Conservation (phyloP, 345 rosid species). For the Eucalyptus erythrocorys region DNA sequence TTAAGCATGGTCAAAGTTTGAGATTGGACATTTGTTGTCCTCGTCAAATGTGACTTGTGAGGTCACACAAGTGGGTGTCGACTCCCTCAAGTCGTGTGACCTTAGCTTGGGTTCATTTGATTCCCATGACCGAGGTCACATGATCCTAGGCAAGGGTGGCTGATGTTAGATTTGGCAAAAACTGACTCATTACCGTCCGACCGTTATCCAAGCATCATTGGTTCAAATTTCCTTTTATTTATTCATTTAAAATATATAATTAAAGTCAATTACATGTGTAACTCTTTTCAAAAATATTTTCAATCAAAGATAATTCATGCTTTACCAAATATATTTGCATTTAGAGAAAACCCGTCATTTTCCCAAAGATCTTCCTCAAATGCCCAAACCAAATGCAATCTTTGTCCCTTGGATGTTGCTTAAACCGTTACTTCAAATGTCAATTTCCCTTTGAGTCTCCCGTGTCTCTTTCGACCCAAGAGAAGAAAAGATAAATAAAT, state of each 20-base stretch:
- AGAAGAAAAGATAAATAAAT: neutral
- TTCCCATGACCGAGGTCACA: accelerated
- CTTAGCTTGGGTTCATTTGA: neutral
- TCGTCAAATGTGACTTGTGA: neutral
- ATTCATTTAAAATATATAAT: neutral
- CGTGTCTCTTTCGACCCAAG: too few species aligned
- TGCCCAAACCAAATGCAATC: neutral
- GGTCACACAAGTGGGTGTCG: neutral
- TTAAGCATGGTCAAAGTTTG: neutral
- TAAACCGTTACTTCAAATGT: neutral
- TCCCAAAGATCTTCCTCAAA: neutral
- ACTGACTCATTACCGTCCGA: accelerated
- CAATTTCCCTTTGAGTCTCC: neutral
- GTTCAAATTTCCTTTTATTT: neutral
- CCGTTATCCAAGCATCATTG: accelerated
- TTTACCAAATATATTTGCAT: neutral
- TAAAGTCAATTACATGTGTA: neutral
- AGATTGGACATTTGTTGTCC: neutral
- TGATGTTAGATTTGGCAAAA: neutral
- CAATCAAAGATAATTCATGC: neutral
- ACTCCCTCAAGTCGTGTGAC: accelerated
- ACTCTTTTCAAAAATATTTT: too few species aligned
- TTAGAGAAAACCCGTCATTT: neutral
- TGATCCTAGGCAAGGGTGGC: neutral
- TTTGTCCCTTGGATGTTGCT: too few species aligned